phyloP scores from a whole-genome alignment of 345 rosid genomes.

The Hibiscus tridactylites region DNA sequence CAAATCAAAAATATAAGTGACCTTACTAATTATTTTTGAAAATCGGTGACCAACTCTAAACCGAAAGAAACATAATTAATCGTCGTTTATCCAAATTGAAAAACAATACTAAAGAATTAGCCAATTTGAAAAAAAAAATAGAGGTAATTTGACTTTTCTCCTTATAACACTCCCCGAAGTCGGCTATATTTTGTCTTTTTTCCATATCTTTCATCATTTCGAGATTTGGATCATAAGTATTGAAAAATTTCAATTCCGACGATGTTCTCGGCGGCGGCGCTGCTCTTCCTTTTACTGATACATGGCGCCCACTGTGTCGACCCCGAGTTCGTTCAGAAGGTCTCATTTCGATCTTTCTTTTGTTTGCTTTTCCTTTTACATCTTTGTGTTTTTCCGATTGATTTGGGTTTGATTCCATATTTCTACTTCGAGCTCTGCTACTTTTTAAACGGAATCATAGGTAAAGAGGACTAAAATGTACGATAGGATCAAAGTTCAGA shows the following conservation, averaged over 20 bases:
- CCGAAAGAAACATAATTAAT: too few relatives aligned
- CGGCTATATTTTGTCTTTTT: background rate
- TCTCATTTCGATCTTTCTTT: background rate
- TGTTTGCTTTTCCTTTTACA: background rate
- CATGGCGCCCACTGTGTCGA: background rate
- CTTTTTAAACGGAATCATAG: background rate
- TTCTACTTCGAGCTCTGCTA: background rate
- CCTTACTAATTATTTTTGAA: too few relatives aligned
- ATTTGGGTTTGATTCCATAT: background rate
- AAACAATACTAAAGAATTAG: background rate
- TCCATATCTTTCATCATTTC: background rate
- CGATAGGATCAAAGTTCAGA: too few relatives aligned
- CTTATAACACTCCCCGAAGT: background rate
- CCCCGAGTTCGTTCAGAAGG: background rate
- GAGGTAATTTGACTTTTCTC: background rate
- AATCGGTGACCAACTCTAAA: too few relatives aligned
- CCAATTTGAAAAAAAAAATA: too few relatives aligned
- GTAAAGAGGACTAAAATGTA: background rate
- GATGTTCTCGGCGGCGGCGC: background rate
- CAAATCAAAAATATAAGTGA: too few relatives aligned
- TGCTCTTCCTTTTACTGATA: background rate
- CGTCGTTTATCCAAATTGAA: too few relatives aligned
- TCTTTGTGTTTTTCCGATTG: background rate
- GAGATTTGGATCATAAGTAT: background rate
- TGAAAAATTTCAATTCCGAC: background rate